phyloP scores from a whole-genome alignment of 164 flowering plant genomes.

The Amborella trichopoda region DNA sequence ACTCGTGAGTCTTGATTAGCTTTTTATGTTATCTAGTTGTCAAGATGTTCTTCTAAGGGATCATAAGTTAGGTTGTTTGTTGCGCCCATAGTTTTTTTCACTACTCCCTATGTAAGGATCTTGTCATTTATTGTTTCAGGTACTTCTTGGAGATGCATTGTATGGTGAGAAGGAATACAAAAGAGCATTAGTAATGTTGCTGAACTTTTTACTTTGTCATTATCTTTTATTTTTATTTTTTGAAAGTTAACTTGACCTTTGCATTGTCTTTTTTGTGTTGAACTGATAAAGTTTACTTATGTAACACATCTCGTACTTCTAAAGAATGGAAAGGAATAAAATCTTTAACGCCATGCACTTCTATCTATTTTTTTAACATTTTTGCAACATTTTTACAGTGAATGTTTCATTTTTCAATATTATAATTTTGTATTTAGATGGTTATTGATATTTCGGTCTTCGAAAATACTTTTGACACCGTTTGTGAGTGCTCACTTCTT shows the following conservation, averaged over 20 bases:
- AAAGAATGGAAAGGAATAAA: background rate
- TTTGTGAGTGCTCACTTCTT: too few relatives aligned
- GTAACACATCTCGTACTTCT: background rate
- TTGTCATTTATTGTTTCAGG: constrained; percentile 23
- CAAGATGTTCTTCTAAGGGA: background rate
- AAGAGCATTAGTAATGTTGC: constrained; percentile 55
- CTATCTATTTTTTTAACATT: background rate
- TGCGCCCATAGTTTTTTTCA: background rate
- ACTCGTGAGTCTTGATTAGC: background rate
- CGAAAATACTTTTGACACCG: too few relatives aligned
- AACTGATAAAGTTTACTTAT: background rate
- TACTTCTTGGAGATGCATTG: constrained; percentile 76
- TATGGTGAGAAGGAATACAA: constrained; percentile 67
- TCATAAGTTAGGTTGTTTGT: background rate
- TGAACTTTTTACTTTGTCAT: background rate
- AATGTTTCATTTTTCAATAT: too few relatives aligned
- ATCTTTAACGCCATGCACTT: background rate
- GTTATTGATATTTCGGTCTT: too few relatives aligned
- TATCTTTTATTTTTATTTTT: background rate
- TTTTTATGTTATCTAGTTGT: background rate
- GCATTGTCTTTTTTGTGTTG: too few relatives aligned
- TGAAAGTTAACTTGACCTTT: too few relatives aligned
- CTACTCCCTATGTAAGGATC: background rate
- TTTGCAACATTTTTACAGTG: background rate
- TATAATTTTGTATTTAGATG: too few relatives aligned